phyloP scores from a whole-genome alignment of 2,329 filamentous ascomycete genomes.

The Phaeosphaeriaceae sp. region DNA sequence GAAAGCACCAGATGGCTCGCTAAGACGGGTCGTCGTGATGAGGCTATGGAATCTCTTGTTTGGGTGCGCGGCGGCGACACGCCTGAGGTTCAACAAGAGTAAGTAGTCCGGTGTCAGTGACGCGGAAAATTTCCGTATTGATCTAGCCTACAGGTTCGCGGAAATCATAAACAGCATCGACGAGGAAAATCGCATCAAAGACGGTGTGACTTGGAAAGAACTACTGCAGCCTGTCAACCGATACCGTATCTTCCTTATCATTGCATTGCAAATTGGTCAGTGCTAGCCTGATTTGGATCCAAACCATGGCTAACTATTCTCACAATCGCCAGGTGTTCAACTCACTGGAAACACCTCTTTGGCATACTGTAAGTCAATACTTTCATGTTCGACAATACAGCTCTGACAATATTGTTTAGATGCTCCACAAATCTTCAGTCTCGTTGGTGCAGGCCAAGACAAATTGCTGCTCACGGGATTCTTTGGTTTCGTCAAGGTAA shows the following conservation, averaged over 20 bases:
- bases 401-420: too few relatives aligned
- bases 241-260: conserved; percentile 75
- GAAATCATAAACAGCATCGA: conserved; percentile 14
- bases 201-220: neutral
- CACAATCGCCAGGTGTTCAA: too few relatives aligned
- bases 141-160: conserved; percentile 73
- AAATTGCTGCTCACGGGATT: too few relatives aligned
- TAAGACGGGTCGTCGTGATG: conserved; percentile 33
- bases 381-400: too few relatives aligned
- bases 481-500: too few relatives aligned
- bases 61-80: conserved; percentile 37
- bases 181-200: conserved; percentile 50
- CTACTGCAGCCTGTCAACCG: neutral
- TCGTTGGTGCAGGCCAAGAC: too few relatives aligned
- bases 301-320: too few relatives aligned
- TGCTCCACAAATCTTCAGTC: too few relatives aligned
- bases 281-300: neutral
- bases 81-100: conserved; percentile 62
- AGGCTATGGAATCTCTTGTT: conserved; percentile 36
- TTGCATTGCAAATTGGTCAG: conserved; percentile 52
- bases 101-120: too few relatives aligned
- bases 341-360: too few relatives aligned
- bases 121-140: conserved; percentile 75
- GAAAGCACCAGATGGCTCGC: conserved; percentile 27
- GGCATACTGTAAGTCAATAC: too few relatives aligned